phyloP scores from a whole-genome alignment of 1,284 basidiomycete species.

The Vanrija sp. region DNA sequence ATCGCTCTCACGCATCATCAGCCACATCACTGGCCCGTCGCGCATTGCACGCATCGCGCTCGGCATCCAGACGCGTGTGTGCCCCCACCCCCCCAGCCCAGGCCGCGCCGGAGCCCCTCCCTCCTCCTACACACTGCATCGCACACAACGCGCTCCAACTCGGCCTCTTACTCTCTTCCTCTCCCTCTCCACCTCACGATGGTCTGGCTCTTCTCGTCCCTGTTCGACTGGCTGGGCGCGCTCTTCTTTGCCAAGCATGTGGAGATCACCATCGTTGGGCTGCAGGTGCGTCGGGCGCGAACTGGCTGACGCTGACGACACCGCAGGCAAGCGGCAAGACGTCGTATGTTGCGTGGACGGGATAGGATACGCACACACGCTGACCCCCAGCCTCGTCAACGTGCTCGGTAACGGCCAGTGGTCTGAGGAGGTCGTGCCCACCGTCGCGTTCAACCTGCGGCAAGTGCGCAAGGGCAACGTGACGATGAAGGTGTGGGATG shows the following conservation, averaged over 20 bases:
- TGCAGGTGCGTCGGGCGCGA: constrained; percentile 61
- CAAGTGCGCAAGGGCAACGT: constrained; percentile 79
- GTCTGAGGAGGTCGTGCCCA: constrained; percentile 91
- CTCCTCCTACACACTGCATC: no score
- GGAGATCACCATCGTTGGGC: constrained; percentile 88
- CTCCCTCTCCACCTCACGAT: background rate
- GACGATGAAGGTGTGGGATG: constrained; percentile 92
- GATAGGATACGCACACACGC: background rate
- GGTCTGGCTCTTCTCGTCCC: constrained; percentile 5
- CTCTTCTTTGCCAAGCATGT: constrained; percentile 82
- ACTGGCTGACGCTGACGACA: background rate
- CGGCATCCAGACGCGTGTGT: no score
- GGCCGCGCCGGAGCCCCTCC: no score
- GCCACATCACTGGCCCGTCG: no score
- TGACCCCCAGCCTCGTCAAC: constrained; percentile 61
- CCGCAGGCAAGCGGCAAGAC: constrained; percentile 85
- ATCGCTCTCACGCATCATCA: no score
- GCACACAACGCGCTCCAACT: no score
- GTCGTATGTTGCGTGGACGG: constrained; percentile 52
- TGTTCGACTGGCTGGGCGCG: constrained; percentile 56
- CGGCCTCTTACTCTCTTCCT: background rate
- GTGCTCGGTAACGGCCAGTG: constrained; percentile 86
- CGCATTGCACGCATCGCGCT: no score
- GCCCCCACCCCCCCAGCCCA: no score
- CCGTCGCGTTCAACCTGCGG: constrained; percentile 76